Conservation (phyloP, 768 basidiomycete species). For the Crucibulum laeve region DNA sequence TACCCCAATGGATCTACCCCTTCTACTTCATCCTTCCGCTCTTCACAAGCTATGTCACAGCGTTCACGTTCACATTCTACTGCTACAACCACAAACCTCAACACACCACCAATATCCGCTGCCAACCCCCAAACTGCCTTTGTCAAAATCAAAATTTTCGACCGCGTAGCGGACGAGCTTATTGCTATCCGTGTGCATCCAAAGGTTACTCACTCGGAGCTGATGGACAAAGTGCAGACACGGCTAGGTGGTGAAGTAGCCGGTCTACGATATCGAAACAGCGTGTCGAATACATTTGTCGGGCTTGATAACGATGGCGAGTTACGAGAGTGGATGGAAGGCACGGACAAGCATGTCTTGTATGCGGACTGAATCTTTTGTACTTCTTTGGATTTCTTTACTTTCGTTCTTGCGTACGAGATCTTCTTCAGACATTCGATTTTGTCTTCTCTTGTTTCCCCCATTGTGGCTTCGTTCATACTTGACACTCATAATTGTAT, state of each 20-base stretch:
- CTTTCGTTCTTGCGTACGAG: too few species aligned
- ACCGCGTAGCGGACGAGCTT: slow-evolving; percentile 88
- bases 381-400: too few species aligned
- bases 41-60: slow-evolving; percentile 47
- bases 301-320: slow-evolving; percentile 61
- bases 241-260: slow-evolving; percentile 74
- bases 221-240: slow-evolving; percentile 89
- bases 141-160: slow-evolving; percentile 98
- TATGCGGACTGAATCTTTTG: slow-evolving; percentile 76
- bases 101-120: slow-evolving; percentile 71
- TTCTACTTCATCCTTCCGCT: slow-evolving; percentile 45
- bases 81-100: slow-evolving; percentile 44
- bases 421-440: neutral
- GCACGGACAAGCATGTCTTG: slow-evolving; percentile 78
- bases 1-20: slow-evolving; percentile 28
- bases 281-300: slow-evolving; percentile 58
- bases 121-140: slow-evolving; percentile 82
- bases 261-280: slow-evolving; percentile 72
- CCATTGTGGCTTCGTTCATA: too few species aligned
- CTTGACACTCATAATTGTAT: too few species aligned
- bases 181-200: slow-evolving; percentile 98
- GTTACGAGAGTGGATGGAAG: slow-evolving; percentile 69
- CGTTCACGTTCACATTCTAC: slow-evolving; percentile 59
- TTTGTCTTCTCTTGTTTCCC: neutral
- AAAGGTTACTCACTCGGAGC: slow-evolving; percentile 75